These are phyloP conservation scores for Arthrinium puccinioides DNA, from an alignment of 2,329 filamentous ascomycete species.

Conservation along the genomic window DNA sequence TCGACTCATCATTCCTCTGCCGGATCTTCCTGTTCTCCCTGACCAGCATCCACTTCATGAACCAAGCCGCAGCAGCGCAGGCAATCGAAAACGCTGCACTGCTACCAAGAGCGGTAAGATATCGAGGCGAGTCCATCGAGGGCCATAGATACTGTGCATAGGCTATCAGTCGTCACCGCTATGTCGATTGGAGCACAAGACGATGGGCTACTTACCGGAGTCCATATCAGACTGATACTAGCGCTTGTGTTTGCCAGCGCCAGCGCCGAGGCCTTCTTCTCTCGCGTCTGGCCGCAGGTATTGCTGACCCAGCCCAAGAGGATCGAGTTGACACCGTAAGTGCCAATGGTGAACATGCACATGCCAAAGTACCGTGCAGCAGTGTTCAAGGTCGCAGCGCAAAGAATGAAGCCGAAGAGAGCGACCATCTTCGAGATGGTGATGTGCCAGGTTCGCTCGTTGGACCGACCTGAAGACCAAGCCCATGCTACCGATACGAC, in stretches of 20 bases:
- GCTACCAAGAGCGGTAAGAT: conserved; percentile 30
- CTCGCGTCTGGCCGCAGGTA: conserved; percentile 32
- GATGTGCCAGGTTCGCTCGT: conserved; percentile 43
- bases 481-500: conserved; percentile 35
- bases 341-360: conserved; percentile 27
- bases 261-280: conserved; percentile 35
- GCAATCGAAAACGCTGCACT: conserved; percentile 13
- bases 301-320: conserved; percentile 34
- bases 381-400: conserved; percentile 20
- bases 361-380: conserved; percentile 24
- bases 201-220: conserved; percentile 21
- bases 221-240: conserved; percentile 37
- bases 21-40: conserved; percentile 1
- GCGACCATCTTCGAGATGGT: conserved; percentile 32
- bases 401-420: conserved; percentile 32
- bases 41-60: not conserved
- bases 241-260: conserved; percentile 35
- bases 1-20: not conserved
- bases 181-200: no score
- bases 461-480: conserved; percentile 38
- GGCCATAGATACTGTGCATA: conserved; percentile 29
- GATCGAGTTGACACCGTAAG: conserved; percentile 32
- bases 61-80: not conserved
- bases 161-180: not conserved
- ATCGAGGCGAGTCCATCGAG: conserved; percentile 30